Conservation (phyloP, 1,139 yeast species). For the Meyerozyma sp. region DNA sequence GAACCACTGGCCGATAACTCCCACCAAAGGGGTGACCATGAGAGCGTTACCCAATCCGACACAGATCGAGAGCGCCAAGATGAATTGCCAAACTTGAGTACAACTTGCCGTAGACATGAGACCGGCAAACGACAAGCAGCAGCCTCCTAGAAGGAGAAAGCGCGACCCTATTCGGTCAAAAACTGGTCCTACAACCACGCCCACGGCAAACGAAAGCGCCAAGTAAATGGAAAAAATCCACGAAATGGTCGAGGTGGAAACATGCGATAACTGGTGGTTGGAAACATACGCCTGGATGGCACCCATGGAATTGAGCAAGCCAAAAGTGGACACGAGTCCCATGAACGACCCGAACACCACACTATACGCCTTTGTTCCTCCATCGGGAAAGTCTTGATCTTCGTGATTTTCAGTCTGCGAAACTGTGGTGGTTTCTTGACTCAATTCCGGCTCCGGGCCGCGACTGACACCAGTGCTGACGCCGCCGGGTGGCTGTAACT, state of each 20-base stretch:
- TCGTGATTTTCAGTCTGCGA: not conserved
- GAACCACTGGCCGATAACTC: conserved; percentile 62
- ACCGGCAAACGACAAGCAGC: conserved; percentile 41
- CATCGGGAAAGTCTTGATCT: conserved; percentile 48
- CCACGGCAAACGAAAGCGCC: conserved; percentile 53
- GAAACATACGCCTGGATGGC: conserved; percentile 56
- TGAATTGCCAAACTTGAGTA: conserved; percentile 49
- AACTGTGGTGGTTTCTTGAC: not conserved
- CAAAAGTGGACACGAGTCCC: conserved; percentile 58
- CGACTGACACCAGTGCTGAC: not conserved
- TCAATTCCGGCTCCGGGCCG: not conserved
- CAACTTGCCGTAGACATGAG: conserved; percentile 51
- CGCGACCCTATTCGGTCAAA: conserved; percentile 55
- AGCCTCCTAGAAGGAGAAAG: conserved; percentile 41
- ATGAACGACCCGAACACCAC: conserved; percentile 60
- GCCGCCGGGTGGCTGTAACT: not conserved
- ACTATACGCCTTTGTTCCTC: conserved; percentile 52
- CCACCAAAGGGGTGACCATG: conserved; percentile 54
- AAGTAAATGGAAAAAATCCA: conserved; percentile 62
- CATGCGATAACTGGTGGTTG: conserved; percentile 40
- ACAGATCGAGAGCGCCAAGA: conserved; percentile 50
- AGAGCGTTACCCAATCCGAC: conserved; percentile 56
- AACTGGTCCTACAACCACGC: conserved; percentile 56
- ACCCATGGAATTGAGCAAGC: conserved; percentile 55
- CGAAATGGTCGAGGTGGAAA: conserved; percentile 42